Evolutionary conservation across 352 stramenopile species (phyloP).

Genomic region (Pythium grandisporangium): DNA sequence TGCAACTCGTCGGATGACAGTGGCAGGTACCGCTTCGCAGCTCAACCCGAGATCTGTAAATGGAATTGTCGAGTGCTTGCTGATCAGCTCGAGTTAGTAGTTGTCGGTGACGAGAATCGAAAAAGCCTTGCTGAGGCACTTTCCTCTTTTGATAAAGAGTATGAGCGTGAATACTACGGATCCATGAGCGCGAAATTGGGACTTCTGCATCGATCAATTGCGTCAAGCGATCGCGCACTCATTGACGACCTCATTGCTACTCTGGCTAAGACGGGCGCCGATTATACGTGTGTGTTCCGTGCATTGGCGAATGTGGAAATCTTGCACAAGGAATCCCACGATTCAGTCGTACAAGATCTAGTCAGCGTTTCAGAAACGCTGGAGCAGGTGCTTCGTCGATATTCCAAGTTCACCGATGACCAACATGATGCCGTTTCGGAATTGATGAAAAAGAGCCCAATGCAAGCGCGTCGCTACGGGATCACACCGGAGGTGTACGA

Average conservation of each 20-base stretch:
- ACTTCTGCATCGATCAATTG: slow-evolving; percentile 20
- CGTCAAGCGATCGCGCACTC: slow-evolving; percentile 26
- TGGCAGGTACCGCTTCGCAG: slow-evolving; percentile 76
- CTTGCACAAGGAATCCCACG: slow-evolving; percentile 21
- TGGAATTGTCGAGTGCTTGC: slow-evolving; percentile 75
- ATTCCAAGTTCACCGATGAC: slow-evolving; percentile 48
- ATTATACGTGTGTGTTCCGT: slow-evolving; percentile 77
- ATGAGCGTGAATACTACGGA: slow-evolving; percentile 39
- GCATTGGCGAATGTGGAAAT: slow-evolving; percentile 31
- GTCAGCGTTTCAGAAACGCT: slow-evolving; percentile 60
- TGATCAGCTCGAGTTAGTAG: slow-evolving; percentile 47
- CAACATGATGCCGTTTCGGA: slow-evolving; percentile 65
- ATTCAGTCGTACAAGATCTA: slow-evolving; percentile 32
- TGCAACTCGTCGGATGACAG: slow-evolving; percentile 79
- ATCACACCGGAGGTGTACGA: slow-evolving; percentile 50
- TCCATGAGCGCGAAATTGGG: slow-evolving; percentile 69
- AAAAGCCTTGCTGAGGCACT: slow-evolving; percentile 21
- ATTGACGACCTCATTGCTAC: slow-evolving; percentile 47
- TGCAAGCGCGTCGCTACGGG: slow-evolving; percentile 59
- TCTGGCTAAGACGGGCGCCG: slow-evolving; percentile 47
- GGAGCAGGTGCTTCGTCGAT: slow-evolving; percentile 38
- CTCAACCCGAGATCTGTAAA: slow-evolving; percentile 79
- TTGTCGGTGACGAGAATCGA: slow-evolving; percentile 17
- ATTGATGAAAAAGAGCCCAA: slow-evolving; percentile 49
- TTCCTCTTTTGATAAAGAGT: slow-evolving; percentile 33